A percentile compares a stretch with the other conserved stretches of the same genome.
Evolutionary conservation across 1,284 basidiomycete genomes (phyloP).

Genomic region (Pseudozyma thailandica): DNA sequence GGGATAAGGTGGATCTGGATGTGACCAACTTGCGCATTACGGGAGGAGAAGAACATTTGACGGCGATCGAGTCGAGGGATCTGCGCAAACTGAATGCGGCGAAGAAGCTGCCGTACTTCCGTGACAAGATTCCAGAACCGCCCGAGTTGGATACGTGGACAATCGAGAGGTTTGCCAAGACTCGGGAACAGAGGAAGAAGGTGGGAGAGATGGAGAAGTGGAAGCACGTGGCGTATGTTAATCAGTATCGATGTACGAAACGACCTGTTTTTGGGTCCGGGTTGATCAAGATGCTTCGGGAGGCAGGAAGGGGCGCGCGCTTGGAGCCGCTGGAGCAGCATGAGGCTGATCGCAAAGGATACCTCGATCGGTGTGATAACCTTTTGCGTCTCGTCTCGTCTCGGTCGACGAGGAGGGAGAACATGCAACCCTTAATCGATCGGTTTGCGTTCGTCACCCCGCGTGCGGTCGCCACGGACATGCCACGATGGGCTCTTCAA

Average conservation of each 20-base stretch:
- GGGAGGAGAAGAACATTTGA: conserved; percentile 69
- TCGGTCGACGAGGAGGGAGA: conserved; percentile 74
- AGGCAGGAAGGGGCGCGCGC: conserved; percentile 17
- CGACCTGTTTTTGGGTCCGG: conserved; percentile 74
- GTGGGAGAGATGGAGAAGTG: conserved; percentile 75
- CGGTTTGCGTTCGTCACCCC: conserved; percentile 87
- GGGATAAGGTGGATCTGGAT: conserved; percentile 74
- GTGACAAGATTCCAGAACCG: conserved; percentile 71
- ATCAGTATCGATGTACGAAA: conserved; percentile 77
- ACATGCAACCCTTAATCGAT: conserved; percentile 75
- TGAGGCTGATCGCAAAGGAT: conserved; percentile 69
- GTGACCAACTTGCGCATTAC: conserved; percentile 77
- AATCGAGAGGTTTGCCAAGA: conserved; percentile 77
- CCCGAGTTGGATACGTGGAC: conserved; percentile 76
- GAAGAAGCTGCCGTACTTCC: conserved; percentile 72
- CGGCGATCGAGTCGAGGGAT: conserved; percentile 73
- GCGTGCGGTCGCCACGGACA: conserved; percentile 79
- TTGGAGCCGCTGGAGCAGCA: conserved; percentile 30
- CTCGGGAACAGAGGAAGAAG: conserved; percentile 74
- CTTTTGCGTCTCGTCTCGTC: conserved; percentile 71
- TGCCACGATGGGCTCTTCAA: conserved; percentile 75
- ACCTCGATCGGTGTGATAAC: conserved; percentile 75
- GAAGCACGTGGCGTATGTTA: conserved; percentile 79
- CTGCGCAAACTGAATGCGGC: conserved; percentile 79
- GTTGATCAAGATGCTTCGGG: conserved; percentile 36